These are phyloP conservation scores for Tylopilus vinaceipallidus DNA, from an alignment of 768 basidiomycete genomes.

Conservation along the genomic window DNA sequence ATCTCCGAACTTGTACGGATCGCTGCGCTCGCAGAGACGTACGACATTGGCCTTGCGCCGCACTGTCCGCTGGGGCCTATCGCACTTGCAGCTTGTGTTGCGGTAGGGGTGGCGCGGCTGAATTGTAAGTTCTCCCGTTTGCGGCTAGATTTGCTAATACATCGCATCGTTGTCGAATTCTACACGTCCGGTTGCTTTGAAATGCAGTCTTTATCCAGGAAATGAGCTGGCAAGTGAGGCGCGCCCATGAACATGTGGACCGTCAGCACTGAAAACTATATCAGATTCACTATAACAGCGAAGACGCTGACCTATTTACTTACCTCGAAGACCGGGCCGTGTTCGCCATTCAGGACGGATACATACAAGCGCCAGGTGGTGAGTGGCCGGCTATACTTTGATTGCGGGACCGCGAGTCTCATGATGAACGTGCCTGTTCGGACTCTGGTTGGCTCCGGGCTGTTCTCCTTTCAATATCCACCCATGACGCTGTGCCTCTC, in stretches of 20 bases:
- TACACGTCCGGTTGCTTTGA: neutral
- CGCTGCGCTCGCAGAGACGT: slow-evolving; percentile 58
- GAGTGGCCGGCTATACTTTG: slow-evolving; percentile 6
- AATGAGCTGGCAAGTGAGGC: slow-evolving; percentile 56
- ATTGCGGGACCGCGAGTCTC: neutral
- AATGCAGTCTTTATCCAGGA: slow-evolving; percentile 56
- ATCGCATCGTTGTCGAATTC: neutral
- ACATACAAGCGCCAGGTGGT: slow-evolving; percentile 46
- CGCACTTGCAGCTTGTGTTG: slow-evolving; percentile 68
- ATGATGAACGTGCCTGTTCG: slow-evolving; percentile 1
- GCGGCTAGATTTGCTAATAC: neutral
- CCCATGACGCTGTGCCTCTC: neutral
- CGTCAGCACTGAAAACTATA: neutral
- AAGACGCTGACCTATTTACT: slow-evolving; percentile 57
- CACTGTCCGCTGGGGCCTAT: slow-evolving; percentile 74
- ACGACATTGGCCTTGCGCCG: slow-evolving; percentile 70
- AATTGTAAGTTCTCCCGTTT: slow-evolving; percentile 47
- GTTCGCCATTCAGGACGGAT: slow-evolving; percentile 52
- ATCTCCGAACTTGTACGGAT: slow-evolving; percentile 60
- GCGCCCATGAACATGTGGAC: neutral
- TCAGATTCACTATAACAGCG: slow-evolving; percentile 65
- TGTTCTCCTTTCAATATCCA: neutral
- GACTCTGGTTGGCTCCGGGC: neutral
- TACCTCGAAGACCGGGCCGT: slow-evolving; percentile 53
- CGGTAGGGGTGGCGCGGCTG: slow-evolving; percentile 55